Conservation (phyloP, 2,329 filamentous ascomycete genomes). For the Microdochium paspali region DNA sequence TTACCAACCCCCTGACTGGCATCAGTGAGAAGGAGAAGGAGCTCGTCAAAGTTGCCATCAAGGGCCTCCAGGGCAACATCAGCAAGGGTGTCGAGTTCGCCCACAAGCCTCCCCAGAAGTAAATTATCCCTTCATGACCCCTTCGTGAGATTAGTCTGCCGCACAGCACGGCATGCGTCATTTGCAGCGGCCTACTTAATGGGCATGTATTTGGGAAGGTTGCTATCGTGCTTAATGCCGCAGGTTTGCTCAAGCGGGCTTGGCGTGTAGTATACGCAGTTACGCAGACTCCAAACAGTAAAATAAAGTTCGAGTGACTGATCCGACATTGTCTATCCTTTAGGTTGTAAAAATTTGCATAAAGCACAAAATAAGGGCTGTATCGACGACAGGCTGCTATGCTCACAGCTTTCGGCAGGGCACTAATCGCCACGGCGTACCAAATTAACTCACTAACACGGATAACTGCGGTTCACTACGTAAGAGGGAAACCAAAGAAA, state of each 20-base stretch:
- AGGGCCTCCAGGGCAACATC: constrained; percentile 86
- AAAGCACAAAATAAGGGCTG: background rate
- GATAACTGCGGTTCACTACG: too few relatives aligned
- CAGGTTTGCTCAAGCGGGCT: constrained; percentile 5
- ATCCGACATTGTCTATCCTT: constrained; percentile 3
- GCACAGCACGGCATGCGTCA: background rate
- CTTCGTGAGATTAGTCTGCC: constrained; percentile 7
- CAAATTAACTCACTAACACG: too few relatives aligned
- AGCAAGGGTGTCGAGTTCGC: constrained; percentile 86
- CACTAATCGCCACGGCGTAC: too few relatives aligned
- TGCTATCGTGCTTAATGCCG: background rate
- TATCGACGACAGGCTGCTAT: too few relatives aligned
- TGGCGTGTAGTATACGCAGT: constrained; percentile 13
- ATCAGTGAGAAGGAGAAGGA: constrained; percentile 84
- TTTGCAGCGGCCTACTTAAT: background rate
- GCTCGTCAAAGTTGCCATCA: constrained; percentile 65
- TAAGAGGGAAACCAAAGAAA: too few relatives aligned
- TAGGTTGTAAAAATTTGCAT: background rate
- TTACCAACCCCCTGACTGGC: constrained; percentile 64
- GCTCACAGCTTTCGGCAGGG: too few relatives aligned
- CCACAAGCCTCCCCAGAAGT: constrained; percentile 83
- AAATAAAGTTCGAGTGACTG: constrained; percentile 8
- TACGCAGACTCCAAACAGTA: constrained; percentile 3
- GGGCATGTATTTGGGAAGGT: background rate
- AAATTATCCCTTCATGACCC: constrained; percentile 35